Conservation (phyloP, 495 filamentous ascomycete genomes). For the Amorphotheca resinae region DNA sequence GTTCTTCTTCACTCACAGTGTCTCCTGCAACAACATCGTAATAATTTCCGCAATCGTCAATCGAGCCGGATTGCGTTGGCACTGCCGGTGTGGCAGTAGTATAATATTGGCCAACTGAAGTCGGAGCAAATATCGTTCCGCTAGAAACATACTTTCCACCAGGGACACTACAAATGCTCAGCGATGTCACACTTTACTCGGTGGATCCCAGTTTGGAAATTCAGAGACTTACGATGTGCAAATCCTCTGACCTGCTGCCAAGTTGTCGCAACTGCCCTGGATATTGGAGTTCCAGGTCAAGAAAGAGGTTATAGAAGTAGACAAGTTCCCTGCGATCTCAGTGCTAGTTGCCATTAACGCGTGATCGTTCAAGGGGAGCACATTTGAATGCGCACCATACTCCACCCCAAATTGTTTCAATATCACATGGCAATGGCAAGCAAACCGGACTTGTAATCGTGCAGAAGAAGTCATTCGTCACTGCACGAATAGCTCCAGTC, state of each 20-base stretch:
- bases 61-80: slow-evolving; percentile 6
- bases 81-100: slow-evolving; percentile 7
- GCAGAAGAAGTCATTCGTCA: slow-evolving; percentile 1
- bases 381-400: not conserved
- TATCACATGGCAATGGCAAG: slow-evolving; percentile 4
- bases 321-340: not conserved
- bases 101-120: slow-evolving; percentile 1
- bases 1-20: too few relatives aligned
- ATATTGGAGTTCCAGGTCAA: slow-evolving; percentile 20
- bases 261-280: slow-evolving; percentile 15
- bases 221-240: slow-evolving; percentile 1
- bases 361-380: not conserved
- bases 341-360: too few relatives aligned
- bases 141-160: not conserved
- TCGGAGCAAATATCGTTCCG: slow-evolving; percentile 1
- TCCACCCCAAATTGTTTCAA: slow-evolving; percentile 3
- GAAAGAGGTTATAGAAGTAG: slow-evolving; percentile 4
- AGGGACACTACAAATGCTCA: too few relatives aligned
- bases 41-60: slow-evolving; percentile 3
- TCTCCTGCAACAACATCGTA: slow-evolving; percentile 3
- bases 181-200: too few relatives aligned
- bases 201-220: too few relatives aligned
- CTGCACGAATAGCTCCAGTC: slow-evolving; percentile 3
- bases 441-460: not conserved
- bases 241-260: slow-evolving; percentile 12